phyloP scores from a whole-genome alignment of 2,329 filamentous ascomycete species.

The Cercospora canescens region DNA sequence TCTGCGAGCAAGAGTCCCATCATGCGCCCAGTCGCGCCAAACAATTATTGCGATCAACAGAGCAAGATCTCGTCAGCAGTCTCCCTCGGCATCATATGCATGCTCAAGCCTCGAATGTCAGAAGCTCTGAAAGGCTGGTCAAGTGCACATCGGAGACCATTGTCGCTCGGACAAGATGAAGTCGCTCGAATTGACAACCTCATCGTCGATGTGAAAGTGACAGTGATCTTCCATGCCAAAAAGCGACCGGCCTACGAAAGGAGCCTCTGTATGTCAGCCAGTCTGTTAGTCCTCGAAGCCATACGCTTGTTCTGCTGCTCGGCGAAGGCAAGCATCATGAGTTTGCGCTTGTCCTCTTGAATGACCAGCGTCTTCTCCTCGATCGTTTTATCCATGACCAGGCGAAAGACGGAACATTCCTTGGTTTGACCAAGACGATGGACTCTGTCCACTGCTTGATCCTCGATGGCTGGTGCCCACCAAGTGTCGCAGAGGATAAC shows the following conservation, averaged over 20 bases:
- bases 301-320: conserved; percentile 61
- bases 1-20: not conserved
- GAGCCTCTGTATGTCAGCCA: conserved; percentile 46
- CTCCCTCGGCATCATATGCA: no score
- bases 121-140: no score
- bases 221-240: not conserved
- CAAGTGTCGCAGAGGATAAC: conserved; percentile 82
- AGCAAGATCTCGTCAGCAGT: no score
- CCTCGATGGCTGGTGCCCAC: conserved; percentile 87
- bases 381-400: conserved; percentile 77
- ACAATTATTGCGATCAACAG: no score
- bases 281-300: conserved; percentile 53
- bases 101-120: no score
- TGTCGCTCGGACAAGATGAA: no score
- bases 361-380: conserved; percentile 79
- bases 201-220: no score
- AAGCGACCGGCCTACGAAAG: conserved; percentile 22
- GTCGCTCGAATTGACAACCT: no score
- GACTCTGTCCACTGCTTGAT: conserved; percentile 86
- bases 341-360: conserved; percentile 74
- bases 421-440: conserved; percentile 82
- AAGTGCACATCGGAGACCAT: no score
- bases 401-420: conserved; percentile 74
- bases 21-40: not conserved
- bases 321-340: conserved; percentile 77